Base-by-base conservation (phyloP, 495 filamentous ascomycete species). In the Aspergillus egyptiacus region DNA sequence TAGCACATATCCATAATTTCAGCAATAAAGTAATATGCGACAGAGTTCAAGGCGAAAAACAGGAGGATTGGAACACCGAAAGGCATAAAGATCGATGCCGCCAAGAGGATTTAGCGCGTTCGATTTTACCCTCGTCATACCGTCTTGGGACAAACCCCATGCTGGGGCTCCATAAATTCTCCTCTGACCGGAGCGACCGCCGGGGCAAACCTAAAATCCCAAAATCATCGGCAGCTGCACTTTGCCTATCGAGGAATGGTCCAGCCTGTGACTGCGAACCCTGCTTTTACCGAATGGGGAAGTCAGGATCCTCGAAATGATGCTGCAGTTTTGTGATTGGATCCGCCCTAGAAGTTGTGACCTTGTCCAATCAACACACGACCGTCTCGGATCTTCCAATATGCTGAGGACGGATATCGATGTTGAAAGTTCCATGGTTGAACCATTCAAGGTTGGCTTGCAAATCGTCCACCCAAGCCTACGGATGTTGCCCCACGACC, bases 71-170 rank as follows among this genome's bases (percentile, higher is more conserved):
- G 25, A 45, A 22, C 15, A 9, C n/a, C 3, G n/a, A 15, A 22
- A 42, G 24, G 24, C 4, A 27, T 4, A 27, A 5, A 4, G 8
- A 27, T 27, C 5, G 24, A 27, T 5, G 24, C 24, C 8, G 24
- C 4, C 4, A 27, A 27, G 24, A 27, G n/a, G n/a, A n/a, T n/a
- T n/a, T n/a, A n/a, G n/a, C n/a, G n/a, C n/a, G n/a, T n/a, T n/a
- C n/a, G n/a, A n/a, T n/a, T n/a, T n/a, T n/a, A n/a, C 48, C 34
- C 53, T 49, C 54, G 49, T 49, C 54, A 52, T 57, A 38, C 54
- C 54, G 11, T 52, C 39, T 57, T 53, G 33, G 45, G 49, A 53
- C 38, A 52, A n/a, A n/a, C n/a, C n/a, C n/a, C n/a, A n/a, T n/a
- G n/a, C n/a, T n/a, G n/a, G 51, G 18, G 46, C 27, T 46, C 53